Base-by-base conservation (phyloP, 116 monocot species). In the Trichopus zeylanicus region DNA sequence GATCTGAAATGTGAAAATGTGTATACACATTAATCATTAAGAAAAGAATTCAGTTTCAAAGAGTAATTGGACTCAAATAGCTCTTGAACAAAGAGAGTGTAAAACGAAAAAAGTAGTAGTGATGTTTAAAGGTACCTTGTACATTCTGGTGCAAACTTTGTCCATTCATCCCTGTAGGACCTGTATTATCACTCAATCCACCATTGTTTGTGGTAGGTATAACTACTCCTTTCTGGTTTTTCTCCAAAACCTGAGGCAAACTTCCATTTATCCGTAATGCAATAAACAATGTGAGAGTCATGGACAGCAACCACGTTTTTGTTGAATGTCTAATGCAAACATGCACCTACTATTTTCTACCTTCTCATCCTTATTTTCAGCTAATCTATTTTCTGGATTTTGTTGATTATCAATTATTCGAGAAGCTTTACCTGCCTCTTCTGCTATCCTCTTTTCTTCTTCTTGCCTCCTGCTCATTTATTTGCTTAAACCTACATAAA, bases 381-480 rank as follows among this genome's bases (percentile, higher is more conserved):
- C 26, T 20, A 33, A 22, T 34, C 15, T 33, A 24, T 28, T 20
- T 53, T 67, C 67, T 1, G 26, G 19, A 27, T 53, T 54, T 25
- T 62, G 68, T 51, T 65, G 31, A 60, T 56, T 37, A 38, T 3
- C 49, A 27, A 58, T 38, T 29, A 7, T 5, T 18, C 15, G 21
- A 48, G 63, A 53, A 54, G 25, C 12, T 60, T 47, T 61, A 13
- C 48, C 55, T 53, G 33, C 74, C 52, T 72, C 72, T 53, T 57
- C 58, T 74, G 20, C 71, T 18, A 34, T 65, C 55, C 57, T 57
- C n/a, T n/a, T n/a, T 53, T 66, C 66, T 88, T 62, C 70, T 82
- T 56, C 37, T 79, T 55, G 65, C 74, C 70, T 93, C 93, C 73
- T 82, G 70, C 62, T 85, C 89, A 73, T 88, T 93, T 31, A 93